Conservation (phyloP, 345 rosid genomes). For the Rhodamnia argentea region DNA sequence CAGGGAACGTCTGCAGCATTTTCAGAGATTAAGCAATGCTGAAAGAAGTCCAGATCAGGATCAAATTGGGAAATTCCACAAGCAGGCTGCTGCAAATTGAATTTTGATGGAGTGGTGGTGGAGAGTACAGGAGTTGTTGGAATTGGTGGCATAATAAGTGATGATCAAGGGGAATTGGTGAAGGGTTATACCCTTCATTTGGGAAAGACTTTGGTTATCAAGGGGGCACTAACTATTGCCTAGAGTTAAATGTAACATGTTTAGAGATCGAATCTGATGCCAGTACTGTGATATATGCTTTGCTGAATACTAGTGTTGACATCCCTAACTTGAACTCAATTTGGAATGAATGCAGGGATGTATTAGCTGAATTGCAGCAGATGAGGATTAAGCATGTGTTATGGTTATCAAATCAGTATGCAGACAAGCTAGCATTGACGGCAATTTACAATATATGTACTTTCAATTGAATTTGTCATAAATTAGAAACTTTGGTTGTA, state of each 20-base stretch:
- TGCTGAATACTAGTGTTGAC: neutral
- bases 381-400: neutral
- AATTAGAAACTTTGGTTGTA: neutral
- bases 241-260: neutral
- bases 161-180: neutral
- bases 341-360: neutral
- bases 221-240: neutral
- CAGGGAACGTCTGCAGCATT: neutral
- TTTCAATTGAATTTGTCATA: neutral
- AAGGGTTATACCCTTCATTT: neutral
- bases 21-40: neutral
- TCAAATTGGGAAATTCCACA: neutral
- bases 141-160: neutral
- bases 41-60: neutral
- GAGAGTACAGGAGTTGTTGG: neutral
- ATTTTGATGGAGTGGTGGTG: neutral
- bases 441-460: neutral
- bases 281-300: neutral
- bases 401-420: neutral
- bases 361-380: neutral
- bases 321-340: neutral
- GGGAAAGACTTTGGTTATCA: neutral
- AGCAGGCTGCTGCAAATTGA: neutral
- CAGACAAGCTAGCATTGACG: neutral
- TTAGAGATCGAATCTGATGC: neutral